Evolutionary conservation across 2,329 filamentous ascomycete species (phyloP).

Genomic region (Leptosphaerulina australis): DNA sequence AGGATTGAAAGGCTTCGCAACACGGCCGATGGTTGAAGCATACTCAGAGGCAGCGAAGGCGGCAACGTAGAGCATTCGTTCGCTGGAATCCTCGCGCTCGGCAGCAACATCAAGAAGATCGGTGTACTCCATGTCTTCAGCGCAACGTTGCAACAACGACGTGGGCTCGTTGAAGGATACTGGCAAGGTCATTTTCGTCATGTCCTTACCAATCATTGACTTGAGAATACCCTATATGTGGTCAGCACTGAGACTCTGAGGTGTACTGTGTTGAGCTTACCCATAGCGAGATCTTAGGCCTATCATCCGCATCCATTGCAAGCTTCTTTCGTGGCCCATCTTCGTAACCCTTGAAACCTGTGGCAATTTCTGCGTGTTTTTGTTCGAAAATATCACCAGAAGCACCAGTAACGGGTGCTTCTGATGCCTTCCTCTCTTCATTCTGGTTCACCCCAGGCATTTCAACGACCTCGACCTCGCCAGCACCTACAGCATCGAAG

Average conservation of each 20-base stretch:
- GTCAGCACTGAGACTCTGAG: constrained; percentile 30
- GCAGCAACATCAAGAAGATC: constrained; percentile 89
- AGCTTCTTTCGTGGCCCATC: constrained; percentile 79
- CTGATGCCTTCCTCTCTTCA: constrained; percentile 47
- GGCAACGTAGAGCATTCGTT: constrained; percentile 91
- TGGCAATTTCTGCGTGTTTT: constrained; percentile 69
- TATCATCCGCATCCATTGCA: constrained; percentile 88
- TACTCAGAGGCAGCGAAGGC: constrained; percentile 97
- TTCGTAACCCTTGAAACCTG: constrained; percentile 88
- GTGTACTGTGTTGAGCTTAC: constrained; percentile 55
- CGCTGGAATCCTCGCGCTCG: constrained; percentile 82
- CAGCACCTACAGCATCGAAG: constrained; percentile 94
- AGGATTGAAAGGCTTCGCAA: constrained; percentile 98
- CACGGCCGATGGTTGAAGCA: constrained; percentile 92
- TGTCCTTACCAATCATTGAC: constrained; percentile 99
- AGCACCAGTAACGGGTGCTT: constrained; percentile 20
- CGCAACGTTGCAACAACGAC: constrained; percentile 89
- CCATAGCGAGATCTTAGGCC: constrained; percentile 95
- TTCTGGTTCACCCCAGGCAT: constrained; percentile 56
- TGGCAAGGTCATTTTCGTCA: constrained; percentile 99
- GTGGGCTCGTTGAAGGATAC: constrained; percentile 99
- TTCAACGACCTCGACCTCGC: constrained; percentile 80
- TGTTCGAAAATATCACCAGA: constrained; percentile 57
- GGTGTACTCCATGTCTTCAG: constrained; percentile 97
- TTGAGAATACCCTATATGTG: constrained; percentile 81